Percentiles rank a stretch among this genome's conserved stretches.
Evolutionary conservation across 805 yeast genomes (phyloP).

Genomic region (Lipomyces chichibuensis): DNA sequence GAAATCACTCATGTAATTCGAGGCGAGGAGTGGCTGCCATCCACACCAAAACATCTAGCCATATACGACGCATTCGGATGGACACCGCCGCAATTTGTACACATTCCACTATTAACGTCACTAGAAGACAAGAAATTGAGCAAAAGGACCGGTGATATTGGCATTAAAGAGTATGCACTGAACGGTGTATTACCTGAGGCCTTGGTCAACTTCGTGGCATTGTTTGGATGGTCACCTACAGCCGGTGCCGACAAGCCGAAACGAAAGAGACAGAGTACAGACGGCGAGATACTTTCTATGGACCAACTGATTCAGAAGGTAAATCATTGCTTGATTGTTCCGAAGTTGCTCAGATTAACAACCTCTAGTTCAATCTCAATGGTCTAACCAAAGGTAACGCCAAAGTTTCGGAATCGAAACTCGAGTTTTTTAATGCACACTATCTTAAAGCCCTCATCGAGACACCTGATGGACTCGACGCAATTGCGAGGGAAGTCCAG

Average conservation of each 20-base stretch:
- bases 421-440: conserved; percentile 74
- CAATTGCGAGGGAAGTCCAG: conserved; percentile 42
- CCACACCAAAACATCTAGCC: conserved; percentile 93
- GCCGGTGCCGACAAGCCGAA: conserved; percentile 1
- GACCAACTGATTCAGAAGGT: conserved; percentile 21
- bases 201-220: conserved; percentile 77
- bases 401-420: conserved; percentile 79
- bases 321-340: not conserved
- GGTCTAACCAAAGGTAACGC: conserved; percentile 91
- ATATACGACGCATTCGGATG: conserved; percentile 84
- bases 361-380: conserved; percentile 60
- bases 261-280: conserved; percentile 9
- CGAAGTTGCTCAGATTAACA: conserved; percentile 51
- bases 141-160: conserved; percentile 82
- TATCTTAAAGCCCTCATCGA: conserved; percentile 56
- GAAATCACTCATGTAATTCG: conserved; percentile 88
- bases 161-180: conserved; percentile 53
- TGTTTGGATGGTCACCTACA: conserved; percentile 91
- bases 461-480: conserved; percentile 45
- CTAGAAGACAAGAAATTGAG: conserved; percentile 64
- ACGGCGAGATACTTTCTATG: conserved; percentile 30
- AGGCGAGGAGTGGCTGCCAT: conserved; percentile 97
- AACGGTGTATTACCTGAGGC: conserved; percentile 86
- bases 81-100: conserved; percentile 80
- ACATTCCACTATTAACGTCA: conserved; percentile 78